phyloP scores from a whole-genome alignment of 2,329 filamentous ascomycete genomes.

The Tympanopsis confertula region DNA sequence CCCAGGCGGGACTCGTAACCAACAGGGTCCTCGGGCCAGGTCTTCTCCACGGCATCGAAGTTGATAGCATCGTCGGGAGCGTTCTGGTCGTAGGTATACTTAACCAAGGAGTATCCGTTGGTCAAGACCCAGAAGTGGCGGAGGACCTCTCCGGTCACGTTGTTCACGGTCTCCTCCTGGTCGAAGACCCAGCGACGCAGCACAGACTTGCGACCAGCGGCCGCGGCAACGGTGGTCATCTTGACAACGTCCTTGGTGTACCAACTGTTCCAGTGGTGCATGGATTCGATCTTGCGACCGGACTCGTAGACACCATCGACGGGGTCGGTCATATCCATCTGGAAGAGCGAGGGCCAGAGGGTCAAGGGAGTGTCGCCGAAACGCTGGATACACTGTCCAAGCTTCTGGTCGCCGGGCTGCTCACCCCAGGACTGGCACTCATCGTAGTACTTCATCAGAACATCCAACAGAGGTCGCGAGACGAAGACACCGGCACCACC shows the following conservation, averaged over 20 bases:
- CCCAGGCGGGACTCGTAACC: slow-evolving; percentile 25
- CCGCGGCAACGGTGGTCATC: slow-evolving; percentile 25
- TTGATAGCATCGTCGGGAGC: slow-evolving; percentile 24
- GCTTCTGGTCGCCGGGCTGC: slow-evolving; percentile 28
- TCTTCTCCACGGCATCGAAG: slow-evolving; percentile 27
- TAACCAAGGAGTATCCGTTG: slow-evolving; percentile 27
- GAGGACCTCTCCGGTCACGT: slow-evolving; percentile 16
- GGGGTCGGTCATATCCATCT: slow-evolving; percentile 28
- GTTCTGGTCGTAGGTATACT: slow-evolving; percentile 22
- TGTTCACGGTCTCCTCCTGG: slow-evolving; percentile 20
- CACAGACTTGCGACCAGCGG: slow-evolving; percentile 24
- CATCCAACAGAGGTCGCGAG: slow-evolving; percentile 23
- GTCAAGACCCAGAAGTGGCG: slow-evolving; percentile 28
- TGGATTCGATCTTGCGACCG: slow-evolving; percentile 24
- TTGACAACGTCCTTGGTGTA: slow-evolving; percentile 28
- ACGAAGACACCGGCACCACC: slow-evolving; percentile 29
- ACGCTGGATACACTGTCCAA: slow-evolving; percentile 25
- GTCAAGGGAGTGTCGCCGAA: slow-evolving; percentile 23
- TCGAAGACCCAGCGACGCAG: slow-evolving; percentile 30
- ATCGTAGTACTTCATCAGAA: slow-evolving; percentile 22
- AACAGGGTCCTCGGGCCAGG: slow-evolving; percentile 26
- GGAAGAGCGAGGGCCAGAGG: slow-evolving; percentile 25
- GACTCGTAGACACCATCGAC: slow-evolving; percentile 28
- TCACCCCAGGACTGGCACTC: slow-evolving; percentile 26
- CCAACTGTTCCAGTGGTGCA: slow-evolving; percentile 30